phyloP scores from a whole-genome alignment of 1,284 basidiomycete genomes.

The Austroboletus novae-zelandiae region DNA sequence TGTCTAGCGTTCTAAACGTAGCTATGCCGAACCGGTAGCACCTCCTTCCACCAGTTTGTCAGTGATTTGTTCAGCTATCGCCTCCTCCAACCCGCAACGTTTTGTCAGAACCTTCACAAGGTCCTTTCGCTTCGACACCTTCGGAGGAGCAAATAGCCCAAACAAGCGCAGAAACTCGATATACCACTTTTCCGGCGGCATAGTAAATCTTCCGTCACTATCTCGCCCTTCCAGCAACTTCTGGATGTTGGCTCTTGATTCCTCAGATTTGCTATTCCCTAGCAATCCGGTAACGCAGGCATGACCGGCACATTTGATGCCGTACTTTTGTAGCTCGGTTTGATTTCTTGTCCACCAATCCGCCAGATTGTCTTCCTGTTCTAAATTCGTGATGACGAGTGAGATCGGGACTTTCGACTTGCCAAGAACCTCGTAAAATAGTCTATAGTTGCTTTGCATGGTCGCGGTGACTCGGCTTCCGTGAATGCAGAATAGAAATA shows the following conservation, averaged over 20 bases:
- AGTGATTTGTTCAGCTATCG: constrained; percentile 21
- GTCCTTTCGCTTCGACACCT: constrained; percentile 26
- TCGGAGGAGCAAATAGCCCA: constrained; percentile 25
- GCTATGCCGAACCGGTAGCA: no score
- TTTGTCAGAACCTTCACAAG: constrained; percentile 25
- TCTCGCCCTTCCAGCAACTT: constrained; percentile 14
- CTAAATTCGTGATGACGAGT: constrained; percentile 38
- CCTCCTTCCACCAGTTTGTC: constrained; percentile 7
- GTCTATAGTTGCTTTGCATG: constrained; percentile 35
- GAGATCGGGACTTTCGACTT: constrained; percentile 35
- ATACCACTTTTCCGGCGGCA: constrained; percentile 30
- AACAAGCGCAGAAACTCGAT: constrained; percentile 25
- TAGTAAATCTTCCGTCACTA: constrained; percentile 20
- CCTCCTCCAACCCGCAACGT: constrained; percentile 25
- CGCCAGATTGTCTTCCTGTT: constrained; percentile 33
- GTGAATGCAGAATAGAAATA: constrained; percentile 40
- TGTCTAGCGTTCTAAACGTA: no score
- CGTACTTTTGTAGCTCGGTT: constrained; percentile 19
- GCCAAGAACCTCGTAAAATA: constrained; percentile 38
- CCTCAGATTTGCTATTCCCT: constrained; percentile 25
- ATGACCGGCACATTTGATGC: constrained; percentile 25
- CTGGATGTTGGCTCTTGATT: constrained; percentile 21
- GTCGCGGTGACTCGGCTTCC: constrained; percentile 34
- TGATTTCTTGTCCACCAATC: constrained; percentile 32
- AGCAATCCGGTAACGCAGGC: constrained; percentile 32